Evolutionary conservation across 1,284 basidiomycete species (phyloP), one percentile per base, ranked within the genome.

Genomic region (Puccinia triticina): DNA sequence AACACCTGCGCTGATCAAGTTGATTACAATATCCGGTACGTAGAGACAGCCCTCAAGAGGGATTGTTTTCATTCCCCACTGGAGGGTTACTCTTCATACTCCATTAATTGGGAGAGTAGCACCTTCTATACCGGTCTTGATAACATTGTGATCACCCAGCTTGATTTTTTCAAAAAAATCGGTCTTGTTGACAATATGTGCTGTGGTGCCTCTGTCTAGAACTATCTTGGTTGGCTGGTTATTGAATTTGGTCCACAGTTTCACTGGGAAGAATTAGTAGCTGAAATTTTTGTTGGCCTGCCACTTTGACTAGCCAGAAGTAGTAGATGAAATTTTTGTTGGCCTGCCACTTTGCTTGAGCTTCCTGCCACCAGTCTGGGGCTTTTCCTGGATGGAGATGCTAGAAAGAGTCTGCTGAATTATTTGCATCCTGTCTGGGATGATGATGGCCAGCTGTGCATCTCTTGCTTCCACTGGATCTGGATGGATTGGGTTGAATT

Each of bases 21-120:
- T 69, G 21, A 69, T 37, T 14, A 69, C 66, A 46, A 69, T 69
- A n/a, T 69, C 40, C 11, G 66, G 66, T 37, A 69, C 66, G 26
- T 69, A 69, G 1, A 69, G 26, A 21, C 66, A 69, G 10, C n/a
- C 40, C n/a, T 69, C 26, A 7, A 69, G 66, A 1, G 18, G 14
- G 10, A 69, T 69, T 46, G 29, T 48, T 4, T 8, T 43, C 5
- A n/a, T 48, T n/a, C 46, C 26, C 66, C 66, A 69, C 8, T 69
- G 66, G 1, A 69, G 40, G 21, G 23, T 21, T 1, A 69, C 66
- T 10, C 26, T 1, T 46, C 66, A 37, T 8, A 1, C 2, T 11
- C 66, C 66, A 10, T 69, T 69, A 21, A 69, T 46, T n/a, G 12
- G 37, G 11, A 69, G 18, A 46, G 23, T n/a, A 16, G 66, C 18